Evolutionary conservation across 352 stramenopile species (phyloP).

Genomic region (Globisporangium recalcitrans): DNA sequence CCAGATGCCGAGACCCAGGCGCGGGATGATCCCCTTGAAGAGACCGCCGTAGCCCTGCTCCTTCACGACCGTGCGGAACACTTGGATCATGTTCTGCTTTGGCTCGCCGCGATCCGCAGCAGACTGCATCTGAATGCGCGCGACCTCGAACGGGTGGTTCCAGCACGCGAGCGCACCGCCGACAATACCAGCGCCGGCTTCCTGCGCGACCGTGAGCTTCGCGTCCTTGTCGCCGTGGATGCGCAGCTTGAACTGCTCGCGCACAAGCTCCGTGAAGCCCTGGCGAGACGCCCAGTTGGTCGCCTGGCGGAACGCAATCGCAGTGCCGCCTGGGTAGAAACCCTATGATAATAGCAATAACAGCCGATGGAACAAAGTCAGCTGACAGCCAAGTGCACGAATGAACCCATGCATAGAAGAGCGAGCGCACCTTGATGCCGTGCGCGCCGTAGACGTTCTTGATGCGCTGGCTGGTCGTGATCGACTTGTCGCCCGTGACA

Average conservation of each 20-base stretch:
- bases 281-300: constrained; percentile 90
- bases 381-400: too few species aligned
- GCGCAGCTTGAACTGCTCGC: constrained; percentile 75
- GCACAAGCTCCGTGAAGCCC: constrained; percentile 88
- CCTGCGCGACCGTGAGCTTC: constrained; percentile 86
- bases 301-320: constrained; percentile 88
- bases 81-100: constrained; percentile 88
- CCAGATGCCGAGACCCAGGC: constrained; percentile 84
- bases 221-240: constrained; percentile 81
- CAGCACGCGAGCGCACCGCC: constrained; percentile 85
- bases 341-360: constrained; percentile 24
- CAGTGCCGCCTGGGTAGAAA: constrained; percentile 88
- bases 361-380: too few species aligned
- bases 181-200: constrained; percentile 81
- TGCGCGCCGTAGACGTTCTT: constrained; percentile 79
- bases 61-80: constrained; percentile 83
- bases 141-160: constrained; percentile 92
- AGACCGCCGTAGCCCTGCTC: constrained; percentile 78
- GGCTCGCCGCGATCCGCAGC: constrained; percentile 82
- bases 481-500: constrained; percentile 87
- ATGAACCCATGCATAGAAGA: not conserved
- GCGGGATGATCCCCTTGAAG: constrained; percentile 90
- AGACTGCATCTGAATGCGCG: constrained; percentile 90
- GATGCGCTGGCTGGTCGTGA: constrained; percentile 79
- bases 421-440: constrained; percentile 51